phyloP scores from a whole-genome alignment of 331 rosid species.

The Rosa hybrid region DNA sequence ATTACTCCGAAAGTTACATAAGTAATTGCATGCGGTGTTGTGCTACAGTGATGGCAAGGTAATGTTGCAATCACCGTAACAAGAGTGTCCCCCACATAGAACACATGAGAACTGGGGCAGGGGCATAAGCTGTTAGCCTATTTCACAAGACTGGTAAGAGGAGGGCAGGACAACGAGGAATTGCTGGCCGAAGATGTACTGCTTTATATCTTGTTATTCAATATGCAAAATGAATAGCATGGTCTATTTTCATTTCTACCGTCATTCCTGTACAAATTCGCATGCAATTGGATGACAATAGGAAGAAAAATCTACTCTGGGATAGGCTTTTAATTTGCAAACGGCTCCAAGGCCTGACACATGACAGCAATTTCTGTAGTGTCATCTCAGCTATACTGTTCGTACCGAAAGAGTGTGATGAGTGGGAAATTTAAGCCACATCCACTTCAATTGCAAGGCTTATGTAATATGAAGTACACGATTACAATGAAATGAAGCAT shows the following conservation, averaged over 20 bases:
- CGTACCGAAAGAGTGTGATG: background rate
- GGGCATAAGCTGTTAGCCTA: background rate
- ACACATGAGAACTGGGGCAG: background rate
- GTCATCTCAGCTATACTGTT: background rate
- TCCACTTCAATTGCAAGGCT: background rate
- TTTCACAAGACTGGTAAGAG: conserved; percentile 8
- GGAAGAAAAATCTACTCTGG: background rate
- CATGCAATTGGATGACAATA: background rate
- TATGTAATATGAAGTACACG: background rate
- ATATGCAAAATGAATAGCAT: background rate
- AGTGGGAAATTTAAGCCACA: background rate
- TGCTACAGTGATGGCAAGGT: background rate
- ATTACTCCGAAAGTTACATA: conserved; percentile 11
- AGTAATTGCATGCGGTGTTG: conserved; percentile 7
- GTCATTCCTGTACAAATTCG: background rate
- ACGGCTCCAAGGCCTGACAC: background rate
- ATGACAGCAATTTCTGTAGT: background rate
- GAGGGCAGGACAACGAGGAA: background rate
- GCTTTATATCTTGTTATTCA: background rate
- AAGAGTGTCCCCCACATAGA: conserved; percentile 5
- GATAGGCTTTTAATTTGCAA: background rate
- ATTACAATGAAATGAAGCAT: background rate
- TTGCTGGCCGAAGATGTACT: background rate
- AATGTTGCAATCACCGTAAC: background rate
- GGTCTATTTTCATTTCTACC: background rate